These are phyloP conservation scores for Botrytis cinerea DNA, from an alignment of 2,329 filamentous ascomycete species.

Conservation along the genomic window DNA sequence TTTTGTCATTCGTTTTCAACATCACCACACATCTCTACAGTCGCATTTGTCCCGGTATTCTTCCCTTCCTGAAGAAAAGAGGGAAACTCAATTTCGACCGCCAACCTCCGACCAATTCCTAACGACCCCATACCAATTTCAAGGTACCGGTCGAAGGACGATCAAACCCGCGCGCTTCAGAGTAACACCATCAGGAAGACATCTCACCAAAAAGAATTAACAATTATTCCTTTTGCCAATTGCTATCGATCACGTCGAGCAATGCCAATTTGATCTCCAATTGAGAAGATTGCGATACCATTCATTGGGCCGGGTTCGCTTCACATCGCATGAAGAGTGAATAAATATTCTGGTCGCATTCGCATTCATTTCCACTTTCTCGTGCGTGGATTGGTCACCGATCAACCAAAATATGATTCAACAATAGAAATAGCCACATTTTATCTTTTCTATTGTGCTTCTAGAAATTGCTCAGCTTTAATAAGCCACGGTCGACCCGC, in stretches of 20 bases:
- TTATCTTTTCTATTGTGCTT: constrained; percentile 8
- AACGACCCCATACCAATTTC: neutral
- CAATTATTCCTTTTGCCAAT: neutral
- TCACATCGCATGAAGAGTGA: neutral
- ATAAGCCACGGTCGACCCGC: constrained; percentile 11
- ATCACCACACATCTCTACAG: neutral
- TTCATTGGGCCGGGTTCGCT: neutral
- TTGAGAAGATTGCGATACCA: neutral
- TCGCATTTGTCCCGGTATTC: neutral
- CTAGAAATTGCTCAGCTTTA: constrained; percentile 1
- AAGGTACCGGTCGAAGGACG: neutral
- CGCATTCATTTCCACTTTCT: neutral
- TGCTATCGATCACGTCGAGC: neutral
- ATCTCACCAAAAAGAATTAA: neutral
- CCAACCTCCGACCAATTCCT: neutral
- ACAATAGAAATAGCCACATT: constrained; percentile 6
- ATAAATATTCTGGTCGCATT: neutral
- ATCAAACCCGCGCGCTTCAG: constrained; percentile 22
- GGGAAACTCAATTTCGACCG: constrained; percentile 2
- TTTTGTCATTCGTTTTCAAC: neutral
- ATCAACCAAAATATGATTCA: neutral
- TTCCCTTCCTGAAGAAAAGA: neutral
- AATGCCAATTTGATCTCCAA: constrained; percentile 15
- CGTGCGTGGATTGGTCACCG: constrained; percentile 6
- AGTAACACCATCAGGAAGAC: neutral